phyloP scores from a whole-genome alignment of 495 filamentous ascomycete species.

The Penicillium paxilli region DNA sequence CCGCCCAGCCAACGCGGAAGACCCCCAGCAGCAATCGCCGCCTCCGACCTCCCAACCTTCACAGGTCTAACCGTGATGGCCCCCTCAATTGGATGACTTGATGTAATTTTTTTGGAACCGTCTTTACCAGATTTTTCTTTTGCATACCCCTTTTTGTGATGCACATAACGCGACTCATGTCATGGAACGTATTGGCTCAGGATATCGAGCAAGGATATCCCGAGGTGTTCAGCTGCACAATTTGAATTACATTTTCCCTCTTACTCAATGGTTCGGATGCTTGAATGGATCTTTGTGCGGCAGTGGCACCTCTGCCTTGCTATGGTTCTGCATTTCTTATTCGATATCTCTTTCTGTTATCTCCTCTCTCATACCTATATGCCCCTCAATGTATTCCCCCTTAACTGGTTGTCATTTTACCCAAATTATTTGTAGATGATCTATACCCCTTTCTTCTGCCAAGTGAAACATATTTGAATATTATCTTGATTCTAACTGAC shows the following conservation, averaged over 20 bases:
- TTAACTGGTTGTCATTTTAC: not conserved
- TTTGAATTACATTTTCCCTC: conserved; percentile 12
- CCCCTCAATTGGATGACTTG: conserved; percentile 19
- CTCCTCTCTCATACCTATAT: no score
- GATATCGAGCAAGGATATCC: conserved; percentile 10
- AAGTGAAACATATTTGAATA: not conserved
- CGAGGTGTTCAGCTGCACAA: conserved; percentile 14
- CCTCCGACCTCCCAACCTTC: conserved; percentile 6
- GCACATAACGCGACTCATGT: conserved; percentile 28
- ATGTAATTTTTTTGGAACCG: conserved; percentile 26
- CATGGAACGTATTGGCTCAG: conserved; percentile 15
- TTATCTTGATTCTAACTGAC: not conserved
- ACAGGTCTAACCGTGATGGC: not conserved
- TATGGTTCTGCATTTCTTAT: not conserved
- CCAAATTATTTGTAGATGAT: not conserved
- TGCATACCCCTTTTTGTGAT: conserved; percentile 31
- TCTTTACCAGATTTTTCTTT: conserved; percentile 27
- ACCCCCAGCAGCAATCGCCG: conserved; percentile 9
- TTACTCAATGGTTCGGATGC: no score
- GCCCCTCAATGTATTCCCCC: not conserved
- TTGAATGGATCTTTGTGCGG: no score
- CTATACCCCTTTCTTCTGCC: not conserved
- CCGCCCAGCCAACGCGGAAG: conserved; percentile 27
- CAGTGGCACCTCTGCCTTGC: not conserved
- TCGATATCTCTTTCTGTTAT: not conserved